These are phyloP conservation scores for Rhodamnia argentea DNA, from an alignment of 345 rosid species.

Conservation along the genomic window DNA sequence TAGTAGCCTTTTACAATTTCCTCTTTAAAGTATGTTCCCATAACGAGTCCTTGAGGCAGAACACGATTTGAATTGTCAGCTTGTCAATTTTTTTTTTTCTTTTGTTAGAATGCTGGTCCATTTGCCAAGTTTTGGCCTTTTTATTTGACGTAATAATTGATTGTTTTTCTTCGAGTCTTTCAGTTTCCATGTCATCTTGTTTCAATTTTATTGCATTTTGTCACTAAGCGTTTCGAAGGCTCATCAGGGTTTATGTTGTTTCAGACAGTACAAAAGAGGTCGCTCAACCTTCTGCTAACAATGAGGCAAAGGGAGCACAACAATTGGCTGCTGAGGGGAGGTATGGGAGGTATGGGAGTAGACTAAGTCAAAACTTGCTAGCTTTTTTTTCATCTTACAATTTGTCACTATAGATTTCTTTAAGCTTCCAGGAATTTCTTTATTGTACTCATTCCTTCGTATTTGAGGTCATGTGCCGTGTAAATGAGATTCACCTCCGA, in stretches of 20 bases:
- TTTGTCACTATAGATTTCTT: background rate
- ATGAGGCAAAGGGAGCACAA: slow-evolving; percentile 25
- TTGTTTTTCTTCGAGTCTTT: background rate
- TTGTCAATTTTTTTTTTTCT: background rate
- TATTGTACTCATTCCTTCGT: background rate
- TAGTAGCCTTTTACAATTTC: background rate
- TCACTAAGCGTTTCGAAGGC: background rate
- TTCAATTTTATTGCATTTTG: background rate
- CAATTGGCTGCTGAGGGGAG: slow-evolving; percentile 45
- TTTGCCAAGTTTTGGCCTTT: background rate
- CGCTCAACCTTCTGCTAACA: slow-evolving; percentile 13
- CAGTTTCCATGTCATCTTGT: background rate
- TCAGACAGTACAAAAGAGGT: slow-evolving; percentile 57
- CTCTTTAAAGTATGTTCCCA: background rate
- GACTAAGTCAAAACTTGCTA: background rate
- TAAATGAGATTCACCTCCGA: background rate
- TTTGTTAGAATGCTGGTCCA: background rate
- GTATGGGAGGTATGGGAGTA: slow-evolving; percentile 58
- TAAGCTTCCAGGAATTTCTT: background rate
- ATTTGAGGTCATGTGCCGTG: background rate
- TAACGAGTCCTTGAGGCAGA: background rate
- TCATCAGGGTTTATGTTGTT: background rate
- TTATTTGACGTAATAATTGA: background rate
- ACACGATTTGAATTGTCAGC: background rate
- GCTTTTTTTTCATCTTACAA: background rate